A percentile compares a stretch with the other conserved stretches of the same genome.
Evolutionary conservation across 1,284 basidiomycete genomes (phyloP).

Genomic region (Ganoderma sp.): DNA sequence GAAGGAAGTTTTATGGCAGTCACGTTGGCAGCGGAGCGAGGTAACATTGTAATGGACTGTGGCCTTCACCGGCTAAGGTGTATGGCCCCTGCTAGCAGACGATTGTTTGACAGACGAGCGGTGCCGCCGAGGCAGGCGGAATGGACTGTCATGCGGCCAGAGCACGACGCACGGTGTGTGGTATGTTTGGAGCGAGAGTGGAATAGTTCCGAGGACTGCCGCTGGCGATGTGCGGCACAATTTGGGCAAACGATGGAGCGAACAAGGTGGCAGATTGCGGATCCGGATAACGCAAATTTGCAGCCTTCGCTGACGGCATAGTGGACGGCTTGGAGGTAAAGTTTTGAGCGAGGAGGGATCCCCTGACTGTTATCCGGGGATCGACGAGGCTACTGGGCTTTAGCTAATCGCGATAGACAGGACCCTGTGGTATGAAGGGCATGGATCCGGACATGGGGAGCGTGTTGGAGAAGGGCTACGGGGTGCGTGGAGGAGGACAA

Average conservation of each 20-base stretch:
- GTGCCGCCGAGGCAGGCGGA: background rate
- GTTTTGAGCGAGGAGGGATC: background rate
- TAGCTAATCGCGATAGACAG: constrained; percentile 9
- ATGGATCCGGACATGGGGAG: background rate
- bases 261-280: constrained; percentile 5
- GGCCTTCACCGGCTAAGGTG: constrained; percentile 1
- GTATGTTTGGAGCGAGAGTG: background rate
- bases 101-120: constrained; percentile 6
- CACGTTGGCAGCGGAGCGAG: background rate
- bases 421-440: background rate
- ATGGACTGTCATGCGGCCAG: constrained; percentile 8
- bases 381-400: constrained; percentile 16
- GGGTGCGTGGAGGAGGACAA: background rate
- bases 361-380: constrained; percentile 21
- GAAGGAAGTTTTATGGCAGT: constrained; percentile 1
- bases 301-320: constrained; percentile 4
- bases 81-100: constrained; percentile 5
- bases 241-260: background rate
- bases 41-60: background rate
- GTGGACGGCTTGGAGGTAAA: background rate
- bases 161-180: background rate
- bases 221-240: constrained; percentile 4
- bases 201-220: background rate
- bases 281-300: constrained; percentile 10
- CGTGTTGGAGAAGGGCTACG: background rate